Conservation (phyloP, 78 protist genomes). For the Polysphondylium violaceum region DNA sequence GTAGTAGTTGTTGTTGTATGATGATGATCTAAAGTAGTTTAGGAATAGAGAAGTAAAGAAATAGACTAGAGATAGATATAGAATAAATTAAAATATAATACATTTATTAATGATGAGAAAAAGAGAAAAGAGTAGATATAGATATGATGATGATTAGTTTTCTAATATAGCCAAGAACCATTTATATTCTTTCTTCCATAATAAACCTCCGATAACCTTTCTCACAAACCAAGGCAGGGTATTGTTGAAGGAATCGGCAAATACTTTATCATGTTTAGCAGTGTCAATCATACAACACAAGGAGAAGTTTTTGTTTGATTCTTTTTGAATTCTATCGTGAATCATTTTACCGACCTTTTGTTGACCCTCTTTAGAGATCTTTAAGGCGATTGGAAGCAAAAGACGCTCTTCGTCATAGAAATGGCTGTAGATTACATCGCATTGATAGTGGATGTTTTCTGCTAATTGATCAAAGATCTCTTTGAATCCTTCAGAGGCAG, state of each 20-base stretch:
- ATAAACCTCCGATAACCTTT: constrained; percentile 1
- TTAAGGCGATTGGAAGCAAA: constrained; percentile 14
- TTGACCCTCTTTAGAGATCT: constrained; percentile 28
- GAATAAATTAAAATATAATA: too few species aligned
- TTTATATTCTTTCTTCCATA: constrained; percentile 9
- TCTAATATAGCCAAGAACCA: too few species aligned
- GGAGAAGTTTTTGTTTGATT: neutral
- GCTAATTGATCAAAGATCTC: neutral
- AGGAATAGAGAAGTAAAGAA: too few species aligned
- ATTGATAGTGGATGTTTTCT: neutral
- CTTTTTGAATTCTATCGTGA: neutral
- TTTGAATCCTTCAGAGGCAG: neutral
- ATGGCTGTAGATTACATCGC: constrained; percentile 1
- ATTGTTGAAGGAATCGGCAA: constrained; percentile 8
- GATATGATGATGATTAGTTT: too few species aligned
- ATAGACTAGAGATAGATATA: too few species aligned
- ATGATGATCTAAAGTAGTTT: too few species aligned
- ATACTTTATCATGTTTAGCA: constrained; percentile 6
- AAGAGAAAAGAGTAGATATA: too few species aligned
- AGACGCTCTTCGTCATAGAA: constrained; percentile 50
- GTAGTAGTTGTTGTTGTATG: too few species aligned
- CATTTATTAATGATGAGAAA: too few species aligned
- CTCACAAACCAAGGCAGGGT: constrained; percentile 51
- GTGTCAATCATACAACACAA: constrained; percentile 12
- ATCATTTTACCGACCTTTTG: constrained; percentile 15